Evolutionary conservation across 2,329 filamentous ascomycete species (phyloP).

Genomic region (Zarea fungicola): DNA sequence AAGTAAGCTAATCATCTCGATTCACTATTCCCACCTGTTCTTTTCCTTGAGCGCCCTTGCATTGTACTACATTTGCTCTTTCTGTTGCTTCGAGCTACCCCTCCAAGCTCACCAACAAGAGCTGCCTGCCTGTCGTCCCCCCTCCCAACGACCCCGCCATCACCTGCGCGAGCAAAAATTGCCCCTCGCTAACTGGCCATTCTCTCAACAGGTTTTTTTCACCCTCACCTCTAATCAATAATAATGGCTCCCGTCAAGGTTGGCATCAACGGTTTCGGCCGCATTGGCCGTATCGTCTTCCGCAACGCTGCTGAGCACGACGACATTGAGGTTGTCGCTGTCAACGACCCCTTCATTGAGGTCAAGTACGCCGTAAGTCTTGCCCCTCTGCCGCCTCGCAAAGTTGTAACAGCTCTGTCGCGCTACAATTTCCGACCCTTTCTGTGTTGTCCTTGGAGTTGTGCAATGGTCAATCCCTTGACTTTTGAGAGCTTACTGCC

Average conservation of each 20-base stretch:
- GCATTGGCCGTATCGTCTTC: constrained; percentile 99
- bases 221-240: constrained; percentile 23
- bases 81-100: background rate
- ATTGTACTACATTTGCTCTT: too few relatives aligned
- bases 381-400: background rate
- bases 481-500: too few relatives aligned
- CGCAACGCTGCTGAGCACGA: constrained; percentile 90
- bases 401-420: background rate
- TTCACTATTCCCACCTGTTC: background rate
- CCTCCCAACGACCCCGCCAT: constrained; percentile 12
- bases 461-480: background rate
- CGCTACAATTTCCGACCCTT: background rate
- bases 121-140: background rate
- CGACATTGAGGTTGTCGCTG: constrained; percentile 87
- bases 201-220: constrained; percentile 8
- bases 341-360: constrained; percentile 99
- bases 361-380: constrained; percentile 88
- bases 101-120: background rate
- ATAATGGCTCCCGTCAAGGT: constrained; percentile 60
- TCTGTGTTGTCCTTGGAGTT: background rate
- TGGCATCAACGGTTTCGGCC: constrained; percentile 99
- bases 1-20: constrained; percentile 7
- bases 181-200: constrained; percentile 12
- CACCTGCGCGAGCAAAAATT: background rate
- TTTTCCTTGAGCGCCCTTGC: background rate